phyloP scores from a whole-genome alignment of 805 yeast genomes.

The Cyberlindnera suaveolens region DNA sequence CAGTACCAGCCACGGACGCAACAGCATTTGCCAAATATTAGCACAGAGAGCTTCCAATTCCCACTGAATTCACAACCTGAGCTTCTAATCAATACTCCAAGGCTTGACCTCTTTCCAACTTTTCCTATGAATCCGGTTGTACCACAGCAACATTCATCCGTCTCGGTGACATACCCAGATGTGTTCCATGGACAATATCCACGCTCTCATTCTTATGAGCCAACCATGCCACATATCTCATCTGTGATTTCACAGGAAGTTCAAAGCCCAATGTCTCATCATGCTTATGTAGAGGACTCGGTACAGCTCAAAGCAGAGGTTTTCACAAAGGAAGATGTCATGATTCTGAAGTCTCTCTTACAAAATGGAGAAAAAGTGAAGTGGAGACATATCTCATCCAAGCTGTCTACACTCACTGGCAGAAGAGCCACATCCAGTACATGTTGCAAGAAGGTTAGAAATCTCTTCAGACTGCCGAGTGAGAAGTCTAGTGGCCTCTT shows the following conservation, averaged over 20 bases:
- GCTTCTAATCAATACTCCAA: not conserved
- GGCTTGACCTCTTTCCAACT: too few relatives aligned
- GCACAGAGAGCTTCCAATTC: not conserved
- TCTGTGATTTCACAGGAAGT: too few relatives aligned
- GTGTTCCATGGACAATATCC: not conserved
- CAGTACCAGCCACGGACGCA: not conserved
- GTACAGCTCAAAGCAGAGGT: slow-evolving; percentile 6
- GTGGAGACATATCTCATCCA: slow-evolving; percentile 49
- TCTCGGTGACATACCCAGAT: not conserved
- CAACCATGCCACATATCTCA: too few relatives aligned
- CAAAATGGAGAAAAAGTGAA: slow-evolving; percentile 49
- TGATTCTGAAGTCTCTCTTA: slow-evolving; percentile 40
- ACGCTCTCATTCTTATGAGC: not conserved
- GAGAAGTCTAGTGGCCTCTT: slow-evolving; percentile 32
- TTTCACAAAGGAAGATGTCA: slow-evolving; percentile 35
- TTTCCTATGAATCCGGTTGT: too few relatives aligned
- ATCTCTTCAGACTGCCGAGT: slow-evolving; percentile 48
- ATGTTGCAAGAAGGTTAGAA: slow-evolving; percentile 49
- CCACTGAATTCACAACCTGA: not conserved
- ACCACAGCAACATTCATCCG: too few relatives aligned
- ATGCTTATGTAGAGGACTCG: not conserved
- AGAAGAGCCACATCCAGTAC: slow-evolving; percentile 40
- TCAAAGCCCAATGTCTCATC: too few relatives aligned
- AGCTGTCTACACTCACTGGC: slow-evolving; percentile 31
- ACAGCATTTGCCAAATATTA: not conserved